These are phyloP conservation scores for Zygosaccharomyces sapae DNA, from an alignment of 1,139 yeast genomes.

Conservation along the genomic window DNA sequence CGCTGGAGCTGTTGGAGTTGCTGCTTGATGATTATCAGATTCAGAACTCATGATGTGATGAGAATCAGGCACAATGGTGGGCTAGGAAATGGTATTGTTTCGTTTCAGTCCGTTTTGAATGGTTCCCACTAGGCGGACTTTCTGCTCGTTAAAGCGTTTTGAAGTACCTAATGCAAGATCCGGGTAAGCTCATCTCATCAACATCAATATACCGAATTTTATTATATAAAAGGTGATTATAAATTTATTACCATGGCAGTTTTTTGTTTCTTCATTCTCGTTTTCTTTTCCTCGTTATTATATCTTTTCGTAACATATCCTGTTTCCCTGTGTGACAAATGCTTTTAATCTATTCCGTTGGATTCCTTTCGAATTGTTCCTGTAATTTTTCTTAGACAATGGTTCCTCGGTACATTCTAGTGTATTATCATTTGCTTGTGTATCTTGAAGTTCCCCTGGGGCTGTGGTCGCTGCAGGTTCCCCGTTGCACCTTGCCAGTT, in stretches of 20 bases:
- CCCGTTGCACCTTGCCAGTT: slow-evolving; percentile 18
- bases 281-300: slow-evolving; percentile 6
- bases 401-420: neutral
- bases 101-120: neutral
- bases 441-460: slow-evolving; percentile 1
- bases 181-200: neutral
- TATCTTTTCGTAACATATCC: slow-evolving; percentile 28
- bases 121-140: neutral
- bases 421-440: neutral
- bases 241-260: neutral
- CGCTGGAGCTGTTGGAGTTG: slow-evolving; percentile 2
- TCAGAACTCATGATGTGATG: neutral
- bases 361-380: slow-evolving; percentile 8
- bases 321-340: slow-evolving; percentile 26
- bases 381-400: slow-evolving; percentile 1
- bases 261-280: neutral
- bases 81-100: neutral
- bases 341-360: slow-evolving; percentile 27
- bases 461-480: slow-evolving; percentile 1
- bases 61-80: neutral
- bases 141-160: too few species aligned
- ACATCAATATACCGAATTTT: neutral
- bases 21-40: neutral
- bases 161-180: neutral
- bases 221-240: neutral